Evolutionary conservation across 129 eudicot species (phyloP).

Genomic region (Artemisia argyi): DNA sequence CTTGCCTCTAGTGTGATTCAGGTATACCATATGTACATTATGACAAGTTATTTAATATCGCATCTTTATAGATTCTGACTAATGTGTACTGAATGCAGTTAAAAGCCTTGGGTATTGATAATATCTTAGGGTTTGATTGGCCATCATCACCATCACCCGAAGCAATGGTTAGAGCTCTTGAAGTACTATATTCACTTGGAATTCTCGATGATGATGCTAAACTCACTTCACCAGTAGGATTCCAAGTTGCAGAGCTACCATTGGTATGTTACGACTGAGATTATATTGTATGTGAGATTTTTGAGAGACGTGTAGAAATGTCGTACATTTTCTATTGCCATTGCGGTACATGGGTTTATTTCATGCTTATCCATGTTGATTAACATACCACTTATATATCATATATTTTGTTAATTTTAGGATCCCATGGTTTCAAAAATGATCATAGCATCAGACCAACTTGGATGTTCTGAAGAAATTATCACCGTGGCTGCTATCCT

Average conservation of each 20-base stretch:
- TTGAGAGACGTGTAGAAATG: too few relatives aligned
- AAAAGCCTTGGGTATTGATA: constrained; percentile 92
- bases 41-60: neutral
- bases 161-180: constrained; percentile 94
- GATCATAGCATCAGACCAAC: constrained; percentile 80
- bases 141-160: constrained; percentile 94
- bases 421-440: constrained; percentile 93
- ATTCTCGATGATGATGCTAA: constrained; percentile 93
- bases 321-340: too few relatives aligned
- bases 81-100: constrained; percentile 45
- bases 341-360: neutral
- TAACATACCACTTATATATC: constrained; percentile 1
- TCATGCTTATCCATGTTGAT: neutral
- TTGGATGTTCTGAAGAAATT: constrained; percentile 89
- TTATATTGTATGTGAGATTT: neutral
- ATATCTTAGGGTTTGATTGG: constrained; percentile 97
- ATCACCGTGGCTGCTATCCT: constrained; percentile 83
- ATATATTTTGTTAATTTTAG: constrained; percentile 37
- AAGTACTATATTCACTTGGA: constrained; percentile 95
- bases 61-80: constrained; percentile 13
- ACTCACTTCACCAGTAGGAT: constrained; percentile 92
- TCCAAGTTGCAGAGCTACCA: constrained; percentile 96
- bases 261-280: constrained; percentile 46
- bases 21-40: constrained; percentile 34
- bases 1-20: constrained; percentile 91